Conservation (phyloP, 225 moss, liverwort and hornwort species). For the Physcomitrellopsis africana region DNA sequence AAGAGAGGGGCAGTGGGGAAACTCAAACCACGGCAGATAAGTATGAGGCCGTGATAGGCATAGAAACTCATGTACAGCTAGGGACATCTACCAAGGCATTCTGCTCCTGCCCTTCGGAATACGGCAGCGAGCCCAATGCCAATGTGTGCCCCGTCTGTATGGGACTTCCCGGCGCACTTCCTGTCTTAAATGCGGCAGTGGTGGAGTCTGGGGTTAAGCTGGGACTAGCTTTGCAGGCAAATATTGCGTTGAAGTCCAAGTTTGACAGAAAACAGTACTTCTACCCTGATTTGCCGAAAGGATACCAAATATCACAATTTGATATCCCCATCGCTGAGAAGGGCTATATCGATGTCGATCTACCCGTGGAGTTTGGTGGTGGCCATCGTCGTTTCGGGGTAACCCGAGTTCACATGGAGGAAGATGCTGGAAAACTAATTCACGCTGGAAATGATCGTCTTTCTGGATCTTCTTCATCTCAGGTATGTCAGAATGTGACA, state of each 20-base stretch:
- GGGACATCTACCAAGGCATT: constrained; percentile 90
- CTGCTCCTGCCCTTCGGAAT: constrained; percentile 84
- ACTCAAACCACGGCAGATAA: constrained; percentile 35
- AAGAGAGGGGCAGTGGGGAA: constrained; percentile 18
- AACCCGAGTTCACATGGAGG: constrained; percentile 95
- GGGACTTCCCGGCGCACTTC: constrained; percentile 95
- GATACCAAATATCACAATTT: constrained; percentile 95
- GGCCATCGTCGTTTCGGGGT: constrained; percentile 86
- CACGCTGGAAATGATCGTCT: constrained; percentile 95
- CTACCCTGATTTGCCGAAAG: constrained; percentile 97
- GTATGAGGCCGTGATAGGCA: constrained; percentile 94
- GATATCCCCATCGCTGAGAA: constrained; percentile 88
- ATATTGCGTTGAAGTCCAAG: constrained; percentile 81
- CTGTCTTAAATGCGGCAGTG: constrained; percentile 77
- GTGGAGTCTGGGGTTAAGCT: constrained; percentile 90
- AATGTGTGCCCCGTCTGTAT: constrained; percentile 95
- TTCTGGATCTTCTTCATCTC: constrained; percentile 85
- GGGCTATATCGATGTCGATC: constrained; percentile 80
- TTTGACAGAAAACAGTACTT: constrained; percentile 99
- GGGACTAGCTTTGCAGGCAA: constrained; percentile 79
- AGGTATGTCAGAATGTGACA: constrained; percentile 48
- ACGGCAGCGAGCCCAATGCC: constrained; percentile 87
- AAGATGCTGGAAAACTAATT: constrained; percentile 95
- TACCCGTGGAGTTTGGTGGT: constrained; percentile 88
- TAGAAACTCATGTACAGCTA: constrained; percentile 94